phyloP scores from a whole-genome alignment of 176 grass and related monocot species.

The Musa acuminata region DNA sequence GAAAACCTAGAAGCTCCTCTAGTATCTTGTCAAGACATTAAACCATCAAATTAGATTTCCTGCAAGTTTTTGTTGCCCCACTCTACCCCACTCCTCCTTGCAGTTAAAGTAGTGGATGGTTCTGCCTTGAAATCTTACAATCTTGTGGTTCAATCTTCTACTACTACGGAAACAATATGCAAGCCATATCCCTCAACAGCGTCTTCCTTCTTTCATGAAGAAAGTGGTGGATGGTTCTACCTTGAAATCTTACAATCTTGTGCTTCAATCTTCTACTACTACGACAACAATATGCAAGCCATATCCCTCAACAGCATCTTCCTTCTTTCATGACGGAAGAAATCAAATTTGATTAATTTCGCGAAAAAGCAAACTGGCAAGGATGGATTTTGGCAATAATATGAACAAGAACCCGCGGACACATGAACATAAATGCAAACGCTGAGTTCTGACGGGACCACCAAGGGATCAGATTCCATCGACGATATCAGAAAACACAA shows the following conservation, averaged over 20 bases:
- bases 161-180: not conserved
- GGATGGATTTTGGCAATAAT: no score
- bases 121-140: not conserved
- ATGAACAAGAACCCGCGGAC: no score
- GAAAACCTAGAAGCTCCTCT: not conserved
- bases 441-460: no score
- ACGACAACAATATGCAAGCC: not conserved
- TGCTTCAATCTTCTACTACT: not conserved
- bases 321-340: no score
- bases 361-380: no score
- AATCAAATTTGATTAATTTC: no score
- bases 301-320: no score
- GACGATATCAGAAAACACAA: no score
- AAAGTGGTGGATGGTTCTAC: not conserved
- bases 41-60: not conserved
- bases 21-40: not conserved
- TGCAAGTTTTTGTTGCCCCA: not conserved
- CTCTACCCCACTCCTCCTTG: not conserved
- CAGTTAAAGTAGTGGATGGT: not conserved
- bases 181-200: no score
- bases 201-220: no score
- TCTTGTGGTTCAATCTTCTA: not conserved
- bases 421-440: no score
- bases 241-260: not conserved
- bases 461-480: no score